phyloP scores from a whole-genome alignment of 148 eudicot species.

The Rhododendron kiyosumense region DNA sequence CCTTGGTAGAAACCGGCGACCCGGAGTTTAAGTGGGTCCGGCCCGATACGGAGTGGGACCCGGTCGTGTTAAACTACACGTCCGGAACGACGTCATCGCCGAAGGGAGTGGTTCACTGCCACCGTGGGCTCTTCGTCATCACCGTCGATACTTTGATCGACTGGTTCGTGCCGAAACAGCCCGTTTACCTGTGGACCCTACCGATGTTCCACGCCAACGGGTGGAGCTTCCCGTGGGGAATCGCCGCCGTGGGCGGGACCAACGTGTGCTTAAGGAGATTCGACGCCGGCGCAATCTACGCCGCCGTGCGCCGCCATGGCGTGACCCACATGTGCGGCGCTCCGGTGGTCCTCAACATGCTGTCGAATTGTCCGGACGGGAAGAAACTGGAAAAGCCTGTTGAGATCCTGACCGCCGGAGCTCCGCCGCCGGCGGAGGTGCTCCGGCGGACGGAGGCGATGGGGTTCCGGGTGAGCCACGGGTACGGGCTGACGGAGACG shows the following conservation, averaged over 20 bases:
- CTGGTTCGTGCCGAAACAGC: constrained; percentile 51
- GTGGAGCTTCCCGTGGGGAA: constrained; percentile 61
- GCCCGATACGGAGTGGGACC: constrained; percentile 36
- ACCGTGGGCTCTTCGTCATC: constrained; percentile 34
- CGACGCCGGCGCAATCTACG: constrained; percentile 34
- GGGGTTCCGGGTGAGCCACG: constrained; percentile 40
- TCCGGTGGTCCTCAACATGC: constrained; percentile 63
- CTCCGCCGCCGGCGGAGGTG: constrained; percentile 42
- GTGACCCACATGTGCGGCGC: constrained; percentile 82
- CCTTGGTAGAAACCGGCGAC: constrained; percentile 27
- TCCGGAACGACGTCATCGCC: constrained; percentile 64
- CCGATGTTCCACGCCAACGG: constrained; percentile 72
- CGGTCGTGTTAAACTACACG: constrained; percentile 44
- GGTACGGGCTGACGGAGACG: constrained; percentile 40
- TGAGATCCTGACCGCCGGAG: constrained; percentile 37
- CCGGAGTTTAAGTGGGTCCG: constrained; percentile 29
- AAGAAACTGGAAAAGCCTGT: constrained; percentile 18
- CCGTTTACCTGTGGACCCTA: constrained; percentile 54
- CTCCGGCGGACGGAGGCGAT: constrained; percentile 29
- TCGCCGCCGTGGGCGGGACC: constrained; percentile 56
- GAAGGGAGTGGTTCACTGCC: constrained; percentile 51
- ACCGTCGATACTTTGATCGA: constrained; percentile 41
- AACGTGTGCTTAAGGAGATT: constrained; percentile 46
- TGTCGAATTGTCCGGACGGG: constrained; percentile 19
- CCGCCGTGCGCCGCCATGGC: constrained; percentile 22